Percentiles rank a stretch among this genome's conserved stretches.
phyloP scores from a whole-genome alignment of 2,329 filamentous ascomycete species.

The Furcasterigmium furcatum region DNA sequence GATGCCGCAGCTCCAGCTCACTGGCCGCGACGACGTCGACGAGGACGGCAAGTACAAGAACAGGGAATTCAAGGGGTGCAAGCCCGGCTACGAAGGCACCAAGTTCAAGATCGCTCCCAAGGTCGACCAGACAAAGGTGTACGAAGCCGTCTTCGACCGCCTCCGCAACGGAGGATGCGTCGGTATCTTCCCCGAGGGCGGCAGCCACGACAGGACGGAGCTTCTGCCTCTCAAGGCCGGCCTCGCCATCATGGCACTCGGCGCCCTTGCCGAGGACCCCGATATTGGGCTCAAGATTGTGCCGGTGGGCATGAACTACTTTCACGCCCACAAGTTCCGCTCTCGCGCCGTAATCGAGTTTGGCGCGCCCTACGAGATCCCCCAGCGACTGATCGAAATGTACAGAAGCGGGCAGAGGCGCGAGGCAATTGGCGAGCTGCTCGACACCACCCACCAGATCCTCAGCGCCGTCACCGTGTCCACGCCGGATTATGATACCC shows the following conservation, averaged over 20 bases:
- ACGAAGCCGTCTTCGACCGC: conserved; percentile 86
- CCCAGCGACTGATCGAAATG: conserved; percentile 75
- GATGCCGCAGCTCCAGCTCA: conserved; percentile 75
- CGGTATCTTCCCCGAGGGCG: conserved; percentile 95
- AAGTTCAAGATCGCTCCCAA: conserved; percentile 88
- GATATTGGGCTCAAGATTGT: conserved; percentile 91
- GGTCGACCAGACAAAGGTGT: conserved; percentile 90
- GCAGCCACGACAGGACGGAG: conserved; percentile 91
- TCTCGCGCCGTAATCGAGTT: conserved; percentile 96
- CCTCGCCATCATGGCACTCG: conserved; percentile 96
- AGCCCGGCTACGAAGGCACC: conserved; percentile 68
- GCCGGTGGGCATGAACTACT: conserved; percentile 98
- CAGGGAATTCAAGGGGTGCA: conserved; percentile 47
- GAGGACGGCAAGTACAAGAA: conserved; percentile 62
- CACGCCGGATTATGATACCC: conserved; percentile 88
- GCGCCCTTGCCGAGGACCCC: conserved; percentile 79
- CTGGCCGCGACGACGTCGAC: conserved; percentile 71
- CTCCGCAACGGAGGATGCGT: conserved; percentile 83
- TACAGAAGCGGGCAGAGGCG: conserved; percentile 81
- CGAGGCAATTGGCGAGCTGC: conserved; percentile 79
- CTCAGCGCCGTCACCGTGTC: conserved; percentile 88
- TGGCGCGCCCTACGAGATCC: conserved; percentile 82
- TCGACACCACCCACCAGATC: conserved; percentile 83
- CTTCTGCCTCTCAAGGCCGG: conserved; percentile 91
- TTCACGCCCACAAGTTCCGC: conserved; percentile 97